A percentile compares a stretch with the other conserved stretches of the same genome.
These are phyloP conservation scores for Cryphonectria nitschkei DNA, from an alignment of 2,329 filamentous ascomycete species.

Conservation along the genomic window DNA sequence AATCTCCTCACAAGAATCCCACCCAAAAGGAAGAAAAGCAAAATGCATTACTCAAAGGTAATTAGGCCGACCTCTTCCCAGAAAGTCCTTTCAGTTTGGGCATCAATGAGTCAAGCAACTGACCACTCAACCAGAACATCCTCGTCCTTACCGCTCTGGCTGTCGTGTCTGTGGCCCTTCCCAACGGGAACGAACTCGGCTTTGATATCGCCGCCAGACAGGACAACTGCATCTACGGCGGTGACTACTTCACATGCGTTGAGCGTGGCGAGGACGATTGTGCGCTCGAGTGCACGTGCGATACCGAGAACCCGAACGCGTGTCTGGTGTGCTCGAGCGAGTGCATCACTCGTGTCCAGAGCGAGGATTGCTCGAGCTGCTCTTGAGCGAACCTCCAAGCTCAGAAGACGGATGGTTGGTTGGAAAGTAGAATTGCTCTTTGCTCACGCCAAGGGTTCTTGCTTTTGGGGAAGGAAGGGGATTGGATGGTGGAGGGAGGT, in stretches of 20 bases:
- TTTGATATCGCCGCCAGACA: background rate
- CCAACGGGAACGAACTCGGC: background rate
- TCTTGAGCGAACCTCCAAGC: background rate
- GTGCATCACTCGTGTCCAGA: slow-evolving; percentile 2
- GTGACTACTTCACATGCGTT: background rate
- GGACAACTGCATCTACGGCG: slow-evolving; percentile 4
- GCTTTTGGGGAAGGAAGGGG: background rate
- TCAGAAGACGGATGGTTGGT: background rate
- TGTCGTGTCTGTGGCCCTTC: background rate
- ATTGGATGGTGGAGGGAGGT: too few relatives aligned
- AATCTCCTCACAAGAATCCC: background rate
- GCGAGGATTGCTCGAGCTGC: background rate
- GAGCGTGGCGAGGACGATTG: background rate
- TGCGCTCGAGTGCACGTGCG: background rate
- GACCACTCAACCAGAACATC: background rate
- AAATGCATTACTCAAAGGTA: slow-evolving; percentile 2
- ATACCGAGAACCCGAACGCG: background rate
- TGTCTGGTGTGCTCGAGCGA: slow-evolving; percentile 1
- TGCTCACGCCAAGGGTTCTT: background rate
- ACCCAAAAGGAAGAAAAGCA: background rate
- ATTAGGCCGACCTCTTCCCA: background rate
- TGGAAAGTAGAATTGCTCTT: background rate
- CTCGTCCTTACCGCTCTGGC: background rate
- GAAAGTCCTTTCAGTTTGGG: background rate
- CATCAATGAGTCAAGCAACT: background rate